phyloP scores from a whole-genome alignment of 1,284 basidiomycete species.

The Tilletiaria anomala region DNA sequence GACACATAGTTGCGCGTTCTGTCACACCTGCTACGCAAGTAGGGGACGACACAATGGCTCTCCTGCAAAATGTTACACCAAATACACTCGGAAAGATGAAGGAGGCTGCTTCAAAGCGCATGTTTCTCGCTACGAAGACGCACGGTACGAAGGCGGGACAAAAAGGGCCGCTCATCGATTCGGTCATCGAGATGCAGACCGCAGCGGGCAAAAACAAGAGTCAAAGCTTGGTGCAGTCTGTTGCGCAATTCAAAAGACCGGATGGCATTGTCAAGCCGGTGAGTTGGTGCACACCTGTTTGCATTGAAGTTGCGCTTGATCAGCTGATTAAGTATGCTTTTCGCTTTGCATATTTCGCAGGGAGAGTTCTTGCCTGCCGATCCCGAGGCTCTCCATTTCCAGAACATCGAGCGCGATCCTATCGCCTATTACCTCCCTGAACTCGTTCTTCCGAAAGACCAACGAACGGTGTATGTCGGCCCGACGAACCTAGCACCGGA shows the following conservation, averaged over 20 bases:
- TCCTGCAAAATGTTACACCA: constrained; percentile 44
- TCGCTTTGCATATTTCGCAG: no score
- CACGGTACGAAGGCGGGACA: background rate
- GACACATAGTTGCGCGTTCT: no score
- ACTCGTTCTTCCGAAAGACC: constrained; percentile 42
- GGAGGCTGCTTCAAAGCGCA: constrained; percentile 21
- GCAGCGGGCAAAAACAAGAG: background rate
- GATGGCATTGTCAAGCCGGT: no score
- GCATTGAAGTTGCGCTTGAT: no score
- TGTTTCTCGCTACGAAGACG: constrained; percentile 15
- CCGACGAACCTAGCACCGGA: constrained; percentile 67
- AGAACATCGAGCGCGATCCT: constrained; percentile 72
- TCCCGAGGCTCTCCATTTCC: constrained; percentile 52
- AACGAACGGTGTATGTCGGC: constrained; percentile 51
- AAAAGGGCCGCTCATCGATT: background rate
- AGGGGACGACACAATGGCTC: constrained; percentile 1
- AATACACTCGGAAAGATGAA: constrained; percentile 43
- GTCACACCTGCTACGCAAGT: background rate
- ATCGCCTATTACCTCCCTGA: constrained; percentile 63
- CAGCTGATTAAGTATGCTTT: no score
- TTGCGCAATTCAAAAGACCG: no score
- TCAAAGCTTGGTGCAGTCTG: no score
- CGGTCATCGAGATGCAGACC: background rate
- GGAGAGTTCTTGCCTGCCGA: background rate
- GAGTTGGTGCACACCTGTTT: no score